phyloP scores from a whole-genome alignment of 2,329 filamentous ascomycete species.

The Pseudohalonectria lignicola region DNA sequence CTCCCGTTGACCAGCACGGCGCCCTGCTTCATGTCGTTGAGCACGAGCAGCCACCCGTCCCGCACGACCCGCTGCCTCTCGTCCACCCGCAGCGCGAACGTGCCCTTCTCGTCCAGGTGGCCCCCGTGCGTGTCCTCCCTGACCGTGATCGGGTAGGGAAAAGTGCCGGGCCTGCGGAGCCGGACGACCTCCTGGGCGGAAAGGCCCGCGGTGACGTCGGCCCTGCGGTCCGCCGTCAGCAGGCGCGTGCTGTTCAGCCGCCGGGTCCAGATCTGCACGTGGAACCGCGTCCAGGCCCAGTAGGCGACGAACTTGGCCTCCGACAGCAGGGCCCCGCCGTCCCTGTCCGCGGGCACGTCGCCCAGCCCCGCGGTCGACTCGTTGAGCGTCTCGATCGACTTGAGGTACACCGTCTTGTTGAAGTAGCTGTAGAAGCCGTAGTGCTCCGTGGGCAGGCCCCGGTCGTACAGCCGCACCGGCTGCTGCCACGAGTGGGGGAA shows the following conservation, averaged over 20 bases:
- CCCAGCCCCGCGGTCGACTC: conserved; percentile 26
- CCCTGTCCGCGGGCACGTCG: conserved; percentile 33
- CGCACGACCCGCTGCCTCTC: conserved; percentile 9
- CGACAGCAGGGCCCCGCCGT: conserved; percentile 41
- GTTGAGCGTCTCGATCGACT: conserved; percentile 40
- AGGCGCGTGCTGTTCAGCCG: conserved; percentile 31
- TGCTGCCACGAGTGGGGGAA: conserved; percentile 63
- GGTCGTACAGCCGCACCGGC: conserved; percentile 76
- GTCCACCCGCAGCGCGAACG: conserved; percentile 41
- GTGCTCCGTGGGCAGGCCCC: conserved; percentile 69
- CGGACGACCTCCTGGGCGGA: conserved; percentile 45
- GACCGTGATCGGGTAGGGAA: conserved; percentile 53
- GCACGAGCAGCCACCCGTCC: conserved; percentile 23
- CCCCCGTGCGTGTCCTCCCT: conserved; percentile 54
- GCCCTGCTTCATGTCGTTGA: conserved; percentile 30
- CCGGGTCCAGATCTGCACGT: conserved; percentile 56
- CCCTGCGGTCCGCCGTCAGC: conserved; percentile 16
- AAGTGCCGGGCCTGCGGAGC: conserved; percentile 34
- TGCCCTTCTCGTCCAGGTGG: conserved; percentile 35
- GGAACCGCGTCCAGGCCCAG: conserved; percentile 48
- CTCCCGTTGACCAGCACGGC: conserved; percentile 43
- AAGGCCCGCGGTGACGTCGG: conserved; percentile 17
- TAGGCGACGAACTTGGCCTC: conserved; percentile 46
- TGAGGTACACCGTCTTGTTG: conserved; percentile 75
- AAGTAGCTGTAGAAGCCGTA: conserved; percentile 94